Evolutionary conservation across 768 basidiomycete species (phyloP).

Genomic region (Terana coerulea): DNA sequence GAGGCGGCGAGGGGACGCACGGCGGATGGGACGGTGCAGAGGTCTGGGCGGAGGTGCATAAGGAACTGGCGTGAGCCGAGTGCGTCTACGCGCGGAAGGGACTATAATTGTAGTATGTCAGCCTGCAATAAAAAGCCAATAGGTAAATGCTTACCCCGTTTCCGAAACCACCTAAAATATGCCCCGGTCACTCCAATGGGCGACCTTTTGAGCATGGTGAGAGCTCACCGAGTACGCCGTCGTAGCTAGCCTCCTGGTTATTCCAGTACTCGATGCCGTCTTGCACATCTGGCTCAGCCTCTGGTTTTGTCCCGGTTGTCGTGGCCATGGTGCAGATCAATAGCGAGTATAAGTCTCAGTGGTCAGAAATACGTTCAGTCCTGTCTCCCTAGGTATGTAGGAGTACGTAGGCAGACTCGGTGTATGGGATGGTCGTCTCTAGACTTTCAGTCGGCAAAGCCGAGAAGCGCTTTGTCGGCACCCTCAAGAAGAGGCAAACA

Average conservation of each 20-base stretch:
- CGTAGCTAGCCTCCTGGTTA: slow-evolving; percentile 71
- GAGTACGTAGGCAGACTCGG: no score
- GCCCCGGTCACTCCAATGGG: slow-evolving; percentile 9
- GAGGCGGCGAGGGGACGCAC: slow-evolving; percentile 44
- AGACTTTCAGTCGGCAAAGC: no score
- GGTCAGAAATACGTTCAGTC: not conserved
- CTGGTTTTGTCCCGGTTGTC: slow-evolving; percentile 2
- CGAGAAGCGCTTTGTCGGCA: no score
- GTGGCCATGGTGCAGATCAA: not conserved
- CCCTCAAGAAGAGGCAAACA: slow-evolving; percentile 11
- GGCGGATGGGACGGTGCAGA: slow-evolving; percentile 74
- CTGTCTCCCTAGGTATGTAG: not conserved
- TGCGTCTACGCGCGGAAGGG: slow-evolving; percentile 87
- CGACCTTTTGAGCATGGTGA: not conserved
- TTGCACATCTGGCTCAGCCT: slow-evolving; percentile 54
- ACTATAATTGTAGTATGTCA: slow-evolving; percentile 34
- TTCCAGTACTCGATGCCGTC: slow-evolving; percentile 88
- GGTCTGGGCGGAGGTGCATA: slow-evolving; percentile 73
- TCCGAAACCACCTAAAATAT: slow-evolving; percentile 48
- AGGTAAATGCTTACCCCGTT: slow-evolving; percentile 36
- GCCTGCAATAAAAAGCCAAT: not conserved
- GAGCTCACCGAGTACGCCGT: slow-evolving; percentile 78
- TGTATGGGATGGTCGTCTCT: no score
- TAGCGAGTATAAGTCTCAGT: no score
- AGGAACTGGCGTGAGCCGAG: slow-evolving; percentile 88